Percentiles rank a stretch among this genome's conserved stretches.
These are phyloP conservation scores for Sporothrix mexicana DNA, from an alignment of 2,329 filamentous ascomycete species.

Conservation along the genomic window DNA sequence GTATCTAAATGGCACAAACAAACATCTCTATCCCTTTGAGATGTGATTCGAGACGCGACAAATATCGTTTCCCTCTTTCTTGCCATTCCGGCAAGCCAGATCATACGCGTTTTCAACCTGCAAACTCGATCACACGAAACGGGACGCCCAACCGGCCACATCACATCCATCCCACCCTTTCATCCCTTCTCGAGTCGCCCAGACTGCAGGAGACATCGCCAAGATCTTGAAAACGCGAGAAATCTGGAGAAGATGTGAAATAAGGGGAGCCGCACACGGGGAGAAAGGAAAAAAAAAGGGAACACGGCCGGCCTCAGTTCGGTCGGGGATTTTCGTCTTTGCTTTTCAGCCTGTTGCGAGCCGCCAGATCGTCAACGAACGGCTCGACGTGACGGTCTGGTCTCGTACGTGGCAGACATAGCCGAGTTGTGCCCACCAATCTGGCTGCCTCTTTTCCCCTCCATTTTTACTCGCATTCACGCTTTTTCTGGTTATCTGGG, in stretches of 20 bases:
- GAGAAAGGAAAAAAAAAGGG: constrained; percentile 7
- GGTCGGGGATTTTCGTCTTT: constrained; percentile 23
- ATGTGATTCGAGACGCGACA: constrained; percentile 7
- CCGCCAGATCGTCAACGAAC: constrained; percentile 31
- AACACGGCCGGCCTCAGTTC: constrained; percentile 13
- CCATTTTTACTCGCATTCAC: not conserved
- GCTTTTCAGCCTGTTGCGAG: constrained; percentile 31
- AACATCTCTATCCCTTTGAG: not conserved
- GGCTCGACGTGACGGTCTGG: constrained; percentile 26
- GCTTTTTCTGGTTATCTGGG: constrained; percentile 2
- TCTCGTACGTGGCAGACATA: constrained; percentile 32
- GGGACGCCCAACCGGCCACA: not conserved
- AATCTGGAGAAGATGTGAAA: constrained; percentile 6
- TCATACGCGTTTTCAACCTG: not conserved
- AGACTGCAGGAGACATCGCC: constrained; percentile 17
- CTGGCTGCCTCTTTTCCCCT: constrained; percentile 2
- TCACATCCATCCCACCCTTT: not conserved
- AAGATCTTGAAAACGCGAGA: not conserved
- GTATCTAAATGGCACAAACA: not conserved
- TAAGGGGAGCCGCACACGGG: not conserved
- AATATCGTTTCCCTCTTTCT: not conserved
- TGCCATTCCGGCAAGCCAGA: not conserved
- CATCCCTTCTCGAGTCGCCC: not conserved
- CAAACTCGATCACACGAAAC: constrained; percentile 5
- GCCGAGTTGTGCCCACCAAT: constrained; percentile 22